These are phyloP conservation scores for Metschnikowia picachoensis DNA, from an alignment of 805 yeast species.

Conservation along the genomic window DNA sequence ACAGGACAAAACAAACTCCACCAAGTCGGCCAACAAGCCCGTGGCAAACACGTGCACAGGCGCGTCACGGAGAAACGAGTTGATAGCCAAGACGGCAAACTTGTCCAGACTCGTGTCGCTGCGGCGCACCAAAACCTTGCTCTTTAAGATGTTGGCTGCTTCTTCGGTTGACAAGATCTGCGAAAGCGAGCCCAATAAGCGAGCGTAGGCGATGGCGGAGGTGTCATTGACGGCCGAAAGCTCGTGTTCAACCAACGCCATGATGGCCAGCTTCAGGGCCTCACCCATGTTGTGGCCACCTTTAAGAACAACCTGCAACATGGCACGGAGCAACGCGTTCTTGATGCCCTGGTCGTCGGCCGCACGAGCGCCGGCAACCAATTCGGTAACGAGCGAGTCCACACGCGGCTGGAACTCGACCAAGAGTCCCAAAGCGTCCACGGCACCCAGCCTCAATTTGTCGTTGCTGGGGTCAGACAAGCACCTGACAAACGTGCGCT, in stretches of 20 bases:
- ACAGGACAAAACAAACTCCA: conserved; percentile 45
- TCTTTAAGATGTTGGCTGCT: conserved; percentile 53
- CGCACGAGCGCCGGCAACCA: conserved; percentile 68
- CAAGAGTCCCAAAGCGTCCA: conserved; percentile 81
- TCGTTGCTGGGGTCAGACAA: conserved; percentile 75
- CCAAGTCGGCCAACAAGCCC: conserved; percentile 48
- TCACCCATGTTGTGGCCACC: conserved; percentile 80
- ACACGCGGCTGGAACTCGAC: conserved; percentile 89
- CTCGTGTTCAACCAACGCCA: conserved; percentile 72
- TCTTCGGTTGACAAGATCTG: conserved; percentile 62
- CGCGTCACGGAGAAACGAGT: conserved; percentile 76
- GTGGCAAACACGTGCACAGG: conserved; percentile 58
- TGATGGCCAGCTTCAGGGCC: conserved; percentile 61
- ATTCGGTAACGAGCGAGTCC: conserved; percentile 85
- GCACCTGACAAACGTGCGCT: conserved; percentile 92
- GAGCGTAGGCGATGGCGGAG: conserved; percentile 71
- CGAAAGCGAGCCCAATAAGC: conserved; percentile 72
- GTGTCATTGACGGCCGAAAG: conserved; percentile 51
- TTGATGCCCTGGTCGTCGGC: conserved; percentile 69
- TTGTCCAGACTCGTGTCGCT: conserved; percentile 42
- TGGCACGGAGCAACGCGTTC: conserved; percentile 79
- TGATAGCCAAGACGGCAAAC: conserved; percentile 68
- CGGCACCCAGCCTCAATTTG: conserved; percentile 76
- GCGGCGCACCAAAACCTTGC: conserved; percentile 52
- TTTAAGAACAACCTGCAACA: conserved; percentile 73